Base-by-base conservation (phyloP, 176 grass and related monocot genomes). In the Pontederia paniculata region DNA sequence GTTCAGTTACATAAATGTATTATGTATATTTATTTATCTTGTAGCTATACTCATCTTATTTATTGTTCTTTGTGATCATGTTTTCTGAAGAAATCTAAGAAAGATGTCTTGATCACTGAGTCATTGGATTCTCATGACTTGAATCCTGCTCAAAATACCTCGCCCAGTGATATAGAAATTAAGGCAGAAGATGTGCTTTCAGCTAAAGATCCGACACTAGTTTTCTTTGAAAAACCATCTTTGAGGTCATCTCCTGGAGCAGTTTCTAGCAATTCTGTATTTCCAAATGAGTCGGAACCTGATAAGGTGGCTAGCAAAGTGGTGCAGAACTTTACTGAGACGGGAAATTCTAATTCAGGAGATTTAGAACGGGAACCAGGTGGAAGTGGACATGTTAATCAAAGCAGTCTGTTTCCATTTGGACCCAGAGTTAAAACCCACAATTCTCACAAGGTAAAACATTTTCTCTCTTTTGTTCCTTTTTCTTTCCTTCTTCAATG, bases 341-440 rank as follows among this genome's bases (percentile, higher is more conserved):
- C 65, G 48, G 71, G 48, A 73, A 74, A 70, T 17, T 63, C 47
- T n/a, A 51, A 81, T 48, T 47, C 50, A 50, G 72, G 67, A 75
- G 59, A 54, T 78, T 61, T 58, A 63, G 89, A 84, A 48, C 65
- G 44, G 50, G 72, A 76, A 77, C 71, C 45, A 59, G 65, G 67
- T 65, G 76, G 73, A 49, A 31, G 44, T 21, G 45, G 69, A 52
- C 72, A 55, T 48, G 17, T 65, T 69, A 80, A 84, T 58, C 86
- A 91, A 70, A 80, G 76, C 50, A 72, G 78, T 71, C 73, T 67
- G 44, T 98, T 98, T 64, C 82, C 86, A 13, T 98, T 98, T 76
- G 72, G 62, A 49, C 68, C 77, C 45, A 80, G 75, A 72, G 71
- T 70, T 66, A 76, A 88, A 31, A 80, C 76, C 61, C 70, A 71